These are phyloP conservation scores for Nicotiana otophora DNA, from an alignment of 257 asterid genomes.

Conservation along the genomic window DNA sequence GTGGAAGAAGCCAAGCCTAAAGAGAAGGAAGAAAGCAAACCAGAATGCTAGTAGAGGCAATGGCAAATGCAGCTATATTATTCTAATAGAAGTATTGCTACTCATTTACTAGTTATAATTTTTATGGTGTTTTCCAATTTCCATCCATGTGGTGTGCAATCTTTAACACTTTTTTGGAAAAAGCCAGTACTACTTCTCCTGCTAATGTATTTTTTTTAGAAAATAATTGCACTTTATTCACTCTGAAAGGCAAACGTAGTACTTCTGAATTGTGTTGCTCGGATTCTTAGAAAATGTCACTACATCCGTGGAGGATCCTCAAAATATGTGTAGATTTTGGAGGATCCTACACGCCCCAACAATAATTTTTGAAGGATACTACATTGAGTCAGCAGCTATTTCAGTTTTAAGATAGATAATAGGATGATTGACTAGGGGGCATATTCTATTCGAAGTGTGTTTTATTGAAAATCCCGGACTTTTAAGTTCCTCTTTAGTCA, in stretches of 20 bases:
- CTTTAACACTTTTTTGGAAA: background rate
- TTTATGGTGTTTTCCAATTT: background rate
- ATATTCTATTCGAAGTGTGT: background rate
- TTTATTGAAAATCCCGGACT: background rate
- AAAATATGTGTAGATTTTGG: background rate
- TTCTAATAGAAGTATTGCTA: background rate
- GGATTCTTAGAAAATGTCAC: too few species aligned
- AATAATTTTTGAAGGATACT: background rate
- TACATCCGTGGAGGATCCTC: background rate
- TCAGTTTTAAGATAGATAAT: background rate
- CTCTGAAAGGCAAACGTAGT: background rate
- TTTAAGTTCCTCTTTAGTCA: background rate
- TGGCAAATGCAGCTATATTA: background rate
- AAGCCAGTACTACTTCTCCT: background rate
- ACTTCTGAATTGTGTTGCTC: background rate
- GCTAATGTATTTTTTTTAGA: background rate
- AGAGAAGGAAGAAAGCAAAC: slow-evolving; percentile 5
- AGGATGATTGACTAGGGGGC: background rate
- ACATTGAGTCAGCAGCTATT: background rate
- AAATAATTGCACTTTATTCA: background rate
- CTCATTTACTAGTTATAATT: background rate
- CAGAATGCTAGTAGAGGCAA: background rate
- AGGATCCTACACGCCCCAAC: fast-evolving
- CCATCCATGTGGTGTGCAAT: background rate
- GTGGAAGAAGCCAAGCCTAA: slow-evolving; percentile 7